Base-by-base conservation (phyloP, 2,329 filamentous ascomycete species). In the Fusarium sp. region DNA sequence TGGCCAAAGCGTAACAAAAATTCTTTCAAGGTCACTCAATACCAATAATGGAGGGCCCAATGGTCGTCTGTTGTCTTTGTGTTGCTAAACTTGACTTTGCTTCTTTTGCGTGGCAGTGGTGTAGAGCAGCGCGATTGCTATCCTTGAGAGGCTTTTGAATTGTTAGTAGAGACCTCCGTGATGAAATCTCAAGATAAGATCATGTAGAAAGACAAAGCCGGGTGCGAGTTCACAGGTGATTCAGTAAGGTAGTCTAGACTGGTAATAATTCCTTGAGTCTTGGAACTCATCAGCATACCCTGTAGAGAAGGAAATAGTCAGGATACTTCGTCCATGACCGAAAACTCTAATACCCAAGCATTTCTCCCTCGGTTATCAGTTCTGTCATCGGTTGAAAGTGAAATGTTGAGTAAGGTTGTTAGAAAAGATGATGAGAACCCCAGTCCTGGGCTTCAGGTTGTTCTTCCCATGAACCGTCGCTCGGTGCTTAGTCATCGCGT, bases 401-500 rank as follows among this genome's bases (percentile, higher is more conserved):
- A 10, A 39, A 21, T 12, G 10, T 5, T 8, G 23, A 28, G n/a
- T 39, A 16, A 11, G 28, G 6, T 43, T n/a, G 48, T 16, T 23
- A 24, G 31, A 31, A n/a, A 38, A 26, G 31, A 49, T 24, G 46
- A 33, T 12, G 12, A 33, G 20, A 24, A 18, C 23, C 16, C 15
- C 24, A 16, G 11, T 24, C 37, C 29, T 12, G 23, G n/a, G 20
- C 26, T 31, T 31, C 26, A 16, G 26, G n/a, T n/a, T n/a, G n/a
- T n/a, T n/a, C 18, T 5, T 10, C 43, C 12, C 23, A 8, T 21
- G 11, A 21, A 11, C 5, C n/a, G 6, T 7, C 15, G 7, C 11
- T 29, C 20, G 7, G n/a, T n/a, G 55, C 26, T 57, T 57, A 57
- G 55, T 57, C 37, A 57, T 54, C 55, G n/a, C 15, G 1, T 15